Evolutionary conservation across 2,329 filamentous ascomycete genomes (phyloP).

Genomic region (Calonectria naviculata): DNA sequence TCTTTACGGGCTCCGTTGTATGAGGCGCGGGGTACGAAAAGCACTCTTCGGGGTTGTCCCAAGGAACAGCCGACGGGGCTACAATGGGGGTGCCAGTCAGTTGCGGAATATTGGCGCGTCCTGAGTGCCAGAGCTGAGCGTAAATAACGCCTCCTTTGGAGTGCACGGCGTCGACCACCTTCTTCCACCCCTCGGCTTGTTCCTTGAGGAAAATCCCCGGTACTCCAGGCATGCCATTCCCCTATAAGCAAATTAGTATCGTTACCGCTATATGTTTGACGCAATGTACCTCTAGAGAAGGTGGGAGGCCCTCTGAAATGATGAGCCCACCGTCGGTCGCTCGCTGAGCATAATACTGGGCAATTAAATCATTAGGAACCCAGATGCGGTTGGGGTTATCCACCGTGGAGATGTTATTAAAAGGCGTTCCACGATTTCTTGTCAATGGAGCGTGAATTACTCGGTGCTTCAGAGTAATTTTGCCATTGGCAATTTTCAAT

Average conservation of each 20-base stretch:
- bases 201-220: slow-evolving; percentile 67
- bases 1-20: slow-evolving; percentile 50
- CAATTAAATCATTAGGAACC: slow-evolving; percentile 53
- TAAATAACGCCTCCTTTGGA: slow-evolving; percentile 69
- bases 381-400: slow-evolving; percentile 53
- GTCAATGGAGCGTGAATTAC: slow-evolving; percentile 64
- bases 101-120: slow-evolving; percentile 51
- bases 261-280: fast-evolving
- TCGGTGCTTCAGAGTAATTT: slow-evolving; percentile 61
- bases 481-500: slow-evolving; percentile 52
- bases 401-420: slow-evolving; percentile 54
- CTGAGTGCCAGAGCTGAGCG: slow-evolving; percentile 67
- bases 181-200: slow-evolving; percentile 68
- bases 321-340: slow-evolving; percentile 54
- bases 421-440: slow-evolving; percentile 61
- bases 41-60: slow-evolving; percentile 54
- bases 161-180: slow-evolving; percentile 71
- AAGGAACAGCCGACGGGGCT: slow-evolving; percentile 54
- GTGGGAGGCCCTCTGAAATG: slow-evolving; percentile 59
- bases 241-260: slow-evolving; percentile 18
- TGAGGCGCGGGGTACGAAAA: slow-evolving; percentile 51
- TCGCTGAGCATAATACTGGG: slow-evolving; percentile 57
- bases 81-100: slow-evolving; percentile 50
- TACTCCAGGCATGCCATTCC: slow-evolving; percentile 54
- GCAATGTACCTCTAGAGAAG: slow-evolving; percentile 50